A percentile compares a stretch with the other conserved stretches of the same genome.
These are phyloP conservation scores for Suhomyces taliae DNA, from an alignment of 1,139 yeast genomes.

Conservation along the genomic window DNA sequence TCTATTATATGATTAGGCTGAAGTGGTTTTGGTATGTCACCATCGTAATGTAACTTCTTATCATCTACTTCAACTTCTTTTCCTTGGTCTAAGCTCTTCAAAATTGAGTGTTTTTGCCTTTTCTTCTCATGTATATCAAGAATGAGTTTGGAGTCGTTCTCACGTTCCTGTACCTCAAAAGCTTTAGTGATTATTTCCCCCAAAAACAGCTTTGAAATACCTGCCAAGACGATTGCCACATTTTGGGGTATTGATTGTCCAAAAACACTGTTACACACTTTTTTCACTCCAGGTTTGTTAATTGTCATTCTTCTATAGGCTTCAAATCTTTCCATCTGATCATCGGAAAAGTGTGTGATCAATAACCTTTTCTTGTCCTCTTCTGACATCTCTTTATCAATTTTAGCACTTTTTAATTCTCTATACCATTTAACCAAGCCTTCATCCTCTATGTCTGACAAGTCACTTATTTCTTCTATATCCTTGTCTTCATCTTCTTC, in stretches of 20 bases:
- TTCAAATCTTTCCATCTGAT: constrained; percentile 86
- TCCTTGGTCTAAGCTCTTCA: constrained; percentile 31
- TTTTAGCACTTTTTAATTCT: constrained; percentile 23
- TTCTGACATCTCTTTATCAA: constrained; percentile 29
- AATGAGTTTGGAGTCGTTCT: constrained; percentile 46
- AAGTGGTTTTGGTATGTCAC: constrained; percentile 59
- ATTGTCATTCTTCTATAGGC: constrained; percentile 82
- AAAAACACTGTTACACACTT: constrained; percentile 73
- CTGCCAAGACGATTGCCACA: constrained; percentile 79
- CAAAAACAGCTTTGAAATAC: constrained; percentile 82
- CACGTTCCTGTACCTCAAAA: constrained; percentile 60
- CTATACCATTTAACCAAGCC: constrained; percentile 35
- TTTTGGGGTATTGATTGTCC: constrained; percentile 85
- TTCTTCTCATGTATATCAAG: constrained; percentile 40
- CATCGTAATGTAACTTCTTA: constrained; percentile 32
- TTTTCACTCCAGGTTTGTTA: constrained; percentile 77
- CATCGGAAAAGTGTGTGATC: constrained; percentile 72
- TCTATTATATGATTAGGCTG: constrained; percentile 84
- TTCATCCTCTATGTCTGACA: constrained; percentile 39
- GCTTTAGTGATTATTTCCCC: constrained; percentile 89
- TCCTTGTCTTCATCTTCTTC: constrained; percentile 15
- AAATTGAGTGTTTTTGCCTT: constrained; percentile 28
- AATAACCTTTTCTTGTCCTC: constrained; percentile 64
- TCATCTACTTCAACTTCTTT: constrained; percentile 32
- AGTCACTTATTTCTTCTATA: constrained; percentile 22